A percentile compares a stretch with the other conserved stretches of the same genome.
phyloP scores from a whole-genome alignment of 192 early-diverging fungal genomes.

The Rhizoclosmatium sp. region DNA sequence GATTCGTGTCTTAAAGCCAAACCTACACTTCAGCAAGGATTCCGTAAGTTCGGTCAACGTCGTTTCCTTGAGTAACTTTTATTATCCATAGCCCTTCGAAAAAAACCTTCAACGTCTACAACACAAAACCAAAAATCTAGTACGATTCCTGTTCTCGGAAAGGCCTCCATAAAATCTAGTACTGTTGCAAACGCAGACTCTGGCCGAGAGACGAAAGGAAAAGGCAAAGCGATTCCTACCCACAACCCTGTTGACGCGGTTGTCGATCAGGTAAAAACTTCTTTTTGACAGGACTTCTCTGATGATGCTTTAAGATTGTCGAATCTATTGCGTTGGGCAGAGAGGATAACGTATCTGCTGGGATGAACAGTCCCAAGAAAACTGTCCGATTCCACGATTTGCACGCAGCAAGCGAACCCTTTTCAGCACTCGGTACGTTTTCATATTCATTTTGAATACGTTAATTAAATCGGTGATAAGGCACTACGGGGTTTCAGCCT shows the following conservation, averaged over 20 bases:
- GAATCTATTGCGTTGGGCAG: not conserved
- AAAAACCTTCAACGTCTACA: not conserved
- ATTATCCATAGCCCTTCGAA: constrained; percentile 10
- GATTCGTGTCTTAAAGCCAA: constrained; percentile 3
- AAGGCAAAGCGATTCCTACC: not conserved
- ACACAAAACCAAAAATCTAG: no score
- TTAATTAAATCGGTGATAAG: not conserved
- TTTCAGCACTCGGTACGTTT: not conserved
- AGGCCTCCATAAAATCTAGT: not conserved
- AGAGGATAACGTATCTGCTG: not conserved
- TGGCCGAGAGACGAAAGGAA: not conserved
- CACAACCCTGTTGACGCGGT: constrained; percentile 2
- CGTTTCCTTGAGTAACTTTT: not conserved
- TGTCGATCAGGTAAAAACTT: constrained; percentile 26
- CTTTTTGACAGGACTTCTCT: not conserved
- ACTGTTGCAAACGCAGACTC: not conserved
- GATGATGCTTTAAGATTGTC: constrained; percentile 13
- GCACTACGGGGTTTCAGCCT: constrained; percentile 12
- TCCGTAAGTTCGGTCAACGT: not conserved
- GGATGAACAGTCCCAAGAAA: not conserved
- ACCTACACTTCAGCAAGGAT: not conserved
- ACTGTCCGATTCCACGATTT: constrained; percentile 20
- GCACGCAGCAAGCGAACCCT: not conserved
- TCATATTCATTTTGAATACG: not conserved
- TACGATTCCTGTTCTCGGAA: not conserved